Evolutionary conservation across 495 filamentous ascomycete genomes (phyloP), one percentile per base, ranked within the genome.

Genomic region (Podospora bellae-mahoneyi): DNA sequence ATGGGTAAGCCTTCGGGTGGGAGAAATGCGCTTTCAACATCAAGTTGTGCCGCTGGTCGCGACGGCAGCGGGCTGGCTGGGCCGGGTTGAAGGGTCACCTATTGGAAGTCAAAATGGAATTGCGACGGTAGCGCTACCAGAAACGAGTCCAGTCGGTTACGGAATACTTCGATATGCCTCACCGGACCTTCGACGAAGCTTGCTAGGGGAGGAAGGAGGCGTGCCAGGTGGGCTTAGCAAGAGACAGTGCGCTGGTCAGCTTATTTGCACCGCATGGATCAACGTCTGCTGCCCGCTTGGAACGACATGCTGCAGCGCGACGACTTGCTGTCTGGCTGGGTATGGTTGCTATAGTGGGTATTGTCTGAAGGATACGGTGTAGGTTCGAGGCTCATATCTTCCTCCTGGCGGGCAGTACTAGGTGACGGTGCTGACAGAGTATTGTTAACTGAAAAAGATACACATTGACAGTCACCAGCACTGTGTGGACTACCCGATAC

Each of bases 101-200:
- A 58, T 58, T 18, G 13, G 9, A 10, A 16, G 9, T 20, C 55
- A 58, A n/a, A n/a, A 58, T 58, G 55, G 55, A 4, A 58, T 2
- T 26, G 10, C 5, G 5, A 58, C 55, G 23, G n/a, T 58, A 4
- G n/a, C 18, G 7, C n/a, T 26, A 5, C 55, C 55, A 20, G 55
- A 20, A 5, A 58, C n/a, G 23, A 58, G 55, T 58, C 55, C n/a
- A 13, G 55, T 58, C 6, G 55, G 55, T 5, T 19, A 58, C 13
- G 55, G 55, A 23, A 58, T 58, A 20, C 55, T 58, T 26, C 55
- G 55, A 58, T 58, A 58, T 20, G 55, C 55, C 23, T 58, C 55
- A 4, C 55, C 55, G n/a, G 55, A 58, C 23, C 55, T 58, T 58
- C 55, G 55, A 20, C 19, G 55, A 58, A 19, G 55, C 10, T 26